Base-by-base conservation (phyloP, 2,329 filamentous ascomycete genomes). In the Fusarium sp. region DNA sequence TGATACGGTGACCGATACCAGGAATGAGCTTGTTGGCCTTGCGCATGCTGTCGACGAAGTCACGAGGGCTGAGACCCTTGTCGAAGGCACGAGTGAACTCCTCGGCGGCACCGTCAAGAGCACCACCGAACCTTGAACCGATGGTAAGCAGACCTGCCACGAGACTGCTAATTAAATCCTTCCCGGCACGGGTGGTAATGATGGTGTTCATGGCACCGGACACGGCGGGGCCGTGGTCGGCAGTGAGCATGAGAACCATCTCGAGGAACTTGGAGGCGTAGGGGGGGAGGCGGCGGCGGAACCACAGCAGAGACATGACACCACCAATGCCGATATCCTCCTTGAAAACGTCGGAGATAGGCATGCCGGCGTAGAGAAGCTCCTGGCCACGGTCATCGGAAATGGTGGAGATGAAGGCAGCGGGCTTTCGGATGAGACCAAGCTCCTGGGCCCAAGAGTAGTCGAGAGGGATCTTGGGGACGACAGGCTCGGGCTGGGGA, bases 151-250 rank as follows among this genome's bases (percentile, higher is more conserved):
- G 92, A 93, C 96, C 96, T 76, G 92, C 92, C 60, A 99, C 96
- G 69, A 99, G 88, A 47, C 96, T 92, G 77, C 91, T 94, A 86
- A 99, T 98, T 74, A 99, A 86, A 80, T 99, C 96, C 88, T 99
- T 99, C 82, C 96, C 96, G 70, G 96, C 96, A 92, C 96, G 93
- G 64, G 96, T 99, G 69, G 96, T 99, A 81, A 99, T 98, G 82
- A 99, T 99, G 81, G 96, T 99, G 91, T 99, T 99, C 96, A 99
- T 99, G 82, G 96, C 96, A 88, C 96, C 96, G 76, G 96, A 99
- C 76, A 99, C 96, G 76, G 96, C 96, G 56, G 96, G 96, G 83
- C 96, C 96, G 90, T 99, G 96, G 80, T 99, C 96, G 76, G 96
- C 96, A 79, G 96, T 99, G 79, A 99, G 90, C 96, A 99, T 99